phyloP scores from a whole-genome alignment of 2,329 filamentous ascomycete species.

The Ceratocystis lukuohia region DNA sequence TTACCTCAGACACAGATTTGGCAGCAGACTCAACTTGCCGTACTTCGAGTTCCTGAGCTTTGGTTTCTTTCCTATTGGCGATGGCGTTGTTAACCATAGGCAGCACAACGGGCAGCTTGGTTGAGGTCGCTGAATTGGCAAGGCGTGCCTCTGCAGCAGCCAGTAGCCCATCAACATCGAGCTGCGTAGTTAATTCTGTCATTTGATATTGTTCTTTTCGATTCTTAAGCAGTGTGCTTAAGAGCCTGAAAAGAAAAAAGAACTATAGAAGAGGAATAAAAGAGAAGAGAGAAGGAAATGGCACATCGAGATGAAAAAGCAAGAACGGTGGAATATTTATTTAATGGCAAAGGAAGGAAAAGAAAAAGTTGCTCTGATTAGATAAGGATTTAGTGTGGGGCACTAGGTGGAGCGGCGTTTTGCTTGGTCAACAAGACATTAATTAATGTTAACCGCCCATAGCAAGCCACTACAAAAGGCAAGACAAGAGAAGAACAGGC shows the following conservation, averaged over 20 bases:
- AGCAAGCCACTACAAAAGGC: not conserved
- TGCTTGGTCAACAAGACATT: no score
- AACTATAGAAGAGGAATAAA: not conserved
- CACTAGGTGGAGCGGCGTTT: not conserved
- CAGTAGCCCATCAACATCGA: slow-evolving; percentile 26
- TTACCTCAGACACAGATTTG: slow-evolving; percentile 24
- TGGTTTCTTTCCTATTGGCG: not conserved
- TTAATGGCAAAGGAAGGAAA: slow-evolving; percentile 9
- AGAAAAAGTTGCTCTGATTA: slow-evolving; percentile 7
- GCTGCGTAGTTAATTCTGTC: slow-evolving; percentile 6
- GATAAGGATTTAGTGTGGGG: not conserved
- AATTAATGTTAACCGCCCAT: not conserved
- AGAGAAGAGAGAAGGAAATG: not conserved
- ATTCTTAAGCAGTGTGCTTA: not conserved
- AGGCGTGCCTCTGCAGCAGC: slow-evolving; percentile 15
- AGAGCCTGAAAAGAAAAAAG: not conserved
- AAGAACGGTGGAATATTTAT: not conserved
- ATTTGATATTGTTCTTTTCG: not conserved
- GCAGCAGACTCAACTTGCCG: slow-evolving; percentile 6
- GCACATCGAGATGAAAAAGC: not conserved
- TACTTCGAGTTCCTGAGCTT: slow-evolving; percentile 10
- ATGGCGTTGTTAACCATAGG: slow-evolving; percentile 2
- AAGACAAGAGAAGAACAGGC: not conserved
- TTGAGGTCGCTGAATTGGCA: slow-evolving; percentile 8
- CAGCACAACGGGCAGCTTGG: slow-evolving; percentile 3